These are phyloP conservation scores for Populus hybrid DNA, from an alignment of 441 rosid species.

Conservation along the genomic window DNA sequence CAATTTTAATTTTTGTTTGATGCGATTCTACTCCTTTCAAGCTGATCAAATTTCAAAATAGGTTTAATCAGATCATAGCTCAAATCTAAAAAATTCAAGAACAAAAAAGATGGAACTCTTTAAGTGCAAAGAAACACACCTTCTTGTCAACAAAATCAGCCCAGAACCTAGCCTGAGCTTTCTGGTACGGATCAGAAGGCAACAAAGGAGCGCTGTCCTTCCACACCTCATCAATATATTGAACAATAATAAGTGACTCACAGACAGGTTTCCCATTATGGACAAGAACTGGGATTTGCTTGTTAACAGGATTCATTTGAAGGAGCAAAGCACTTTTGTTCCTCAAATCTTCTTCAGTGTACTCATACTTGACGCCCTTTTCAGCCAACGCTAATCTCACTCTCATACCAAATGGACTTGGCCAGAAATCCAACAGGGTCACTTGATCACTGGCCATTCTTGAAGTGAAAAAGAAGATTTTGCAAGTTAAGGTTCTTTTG, in stretches of 20 bases:
- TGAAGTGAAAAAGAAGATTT: not conserved
- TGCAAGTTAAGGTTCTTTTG: not conserved
- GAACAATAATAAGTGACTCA: constrained; percentile 26
- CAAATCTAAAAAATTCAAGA: too few relatives aligned
- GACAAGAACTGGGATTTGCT: constrained; percentile 31
- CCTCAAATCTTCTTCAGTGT: too few relatives aligned
- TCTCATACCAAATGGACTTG: constrained; percentile 25
- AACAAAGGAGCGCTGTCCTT: constrained; percentile 12
- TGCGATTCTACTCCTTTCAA: not conserved
- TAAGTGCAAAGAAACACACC: constrained; percentile 1
- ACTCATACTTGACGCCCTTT: not conserved
- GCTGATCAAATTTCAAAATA: not conserved
- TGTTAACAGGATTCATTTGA: constrained; percentile 22
- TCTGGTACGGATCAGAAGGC: constrained; percentile 22
- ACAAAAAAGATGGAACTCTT: not conserved
- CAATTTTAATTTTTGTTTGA: too few relatives aligned
- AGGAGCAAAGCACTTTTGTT: too few relatives aligned
- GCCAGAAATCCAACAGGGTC: constrained; percentile 24
- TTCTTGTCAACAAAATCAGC: constrained; percentile 30
- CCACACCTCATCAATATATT: constrained; percentile 28
- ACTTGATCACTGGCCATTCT: constrained; percentile 13
- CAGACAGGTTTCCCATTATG: constrained; percentile 27
- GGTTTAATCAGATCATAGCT: not conserved
- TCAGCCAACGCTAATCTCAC: constrained; percentile 25
- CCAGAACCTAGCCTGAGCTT: constrained; percentile 30